Percentiles rank a stretch among this genome's conserved stretches.
Evolutionary conservation across 768 basidiomycete genomes (phyloP).

Genomic region (Mycena vulgaris): DNA sequence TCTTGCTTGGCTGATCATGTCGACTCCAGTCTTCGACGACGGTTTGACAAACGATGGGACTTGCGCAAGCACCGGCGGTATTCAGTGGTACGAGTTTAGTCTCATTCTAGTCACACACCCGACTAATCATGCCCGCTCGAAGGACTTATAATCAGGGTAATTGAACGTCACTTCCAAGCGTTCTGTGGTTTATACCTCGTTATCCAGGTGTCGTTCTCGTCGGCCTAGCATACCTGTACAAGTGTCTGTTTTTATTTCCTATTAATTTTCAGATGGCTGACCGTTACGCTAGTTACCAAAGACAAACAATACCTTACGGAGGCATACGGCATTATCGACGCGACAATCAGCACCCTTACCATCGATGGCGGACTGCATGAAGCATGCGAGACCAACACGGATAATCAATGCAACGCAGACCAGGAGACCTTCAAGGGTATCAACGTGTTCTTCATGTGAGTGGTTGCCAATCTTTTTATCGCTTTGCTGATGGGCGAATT

Average conservation of each 20-base stretch:
- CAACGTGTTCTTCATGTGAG: conserved; percentile 13
- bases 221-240: conserved; percentile 16
- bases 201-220: conserved; percentile 9
- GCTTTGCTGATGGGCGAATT: not conserved
- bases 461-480: not conserved
- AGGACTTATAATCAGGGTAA: conserved; percentile 13
- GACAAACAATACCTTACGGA: conserved; percentile 4
- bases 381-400: conserved; percentile 6
- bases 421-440: conserved; percentile 27
- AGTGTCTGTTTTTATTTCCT: conserved; percentile 4
- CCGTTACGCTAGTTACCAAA: not conserved
- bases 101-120: not conserved
- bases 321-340: conserved; percentile 17
- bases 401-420: conserved; percentile 13
- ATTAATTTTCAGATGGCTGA: not conserved
- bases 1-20: not conserved
- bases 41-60: conserved; percentile 7
- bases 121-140: not conserved
- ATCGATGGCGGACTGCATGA: not conserved
- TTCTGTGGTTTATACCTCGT: not conserved
- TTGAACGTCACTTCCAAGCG: not conserved
- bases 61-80: not conserved
- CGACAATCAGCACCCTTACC: not conserved
- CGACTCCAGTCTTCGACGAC: conserved; percentile 8
- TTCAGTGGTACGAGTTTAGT: not conserved